phyloP scores from a whole-genome alignment of 306 rosid genomes.

The Quercus glauca region DNA sequence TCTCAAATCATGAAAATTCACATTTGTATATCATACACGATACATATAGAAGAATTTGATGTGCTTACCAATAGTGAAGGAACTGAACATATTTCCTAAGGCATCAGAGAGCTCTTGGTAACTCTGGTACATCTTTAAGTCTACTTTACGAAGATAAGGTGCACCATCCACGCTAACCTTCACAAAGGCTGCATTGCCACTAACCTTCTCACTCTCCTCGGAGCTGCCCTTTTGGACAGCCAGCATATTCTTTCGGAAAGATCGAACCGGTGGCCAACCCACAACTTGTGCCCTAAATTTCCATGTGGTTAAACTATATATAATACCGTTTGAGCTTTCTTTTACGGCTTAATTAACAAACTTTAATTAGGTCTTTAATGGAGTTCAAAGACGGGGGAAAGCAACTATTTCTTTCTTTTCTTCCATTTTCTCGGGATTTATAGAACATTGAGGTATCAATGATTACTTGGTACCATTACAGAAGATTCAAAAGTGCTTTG shows the following conservation, averaged over 20 bases:
- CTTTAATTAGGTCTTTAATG: neutral
- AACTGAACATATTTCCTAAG: conserved; percentile 73
- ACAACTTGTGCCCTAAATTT: conserved; percentile 75
- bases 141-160: conserved; percentile 92
- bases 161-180: conserved; percentile 99
- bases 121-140: conserved; percentile 53
- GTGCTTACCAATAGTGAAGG: conserved; percentile 66
- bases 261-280: conserved; percentile 97
- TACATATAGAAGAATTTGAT: neutral
- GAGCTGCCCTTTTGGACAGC: conserved; percentile 42
- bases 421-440: no score
- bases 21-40: no score
- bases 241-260: conserved; percentile 68
- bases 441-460: no score
- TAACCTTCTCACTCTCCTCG: conserved; percentile 44
- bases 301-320: neutral
- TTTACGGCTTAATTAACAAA: neutral
- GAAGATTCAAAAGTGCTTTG: no score
- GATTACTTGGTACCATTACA: no score
- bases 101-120: conserved; percentile 80
- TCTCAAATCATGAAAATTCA: neutral
- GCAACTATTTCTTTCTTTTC: no score
- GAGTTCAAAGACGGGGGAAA: neutral
- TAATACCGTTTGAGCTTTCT: neutral
- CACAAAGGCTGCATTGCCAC: conserved; percentile 44